Base-by-base conservation (phyloP, 305 asterid species). In the Fraxinus baroniana region DNA sequence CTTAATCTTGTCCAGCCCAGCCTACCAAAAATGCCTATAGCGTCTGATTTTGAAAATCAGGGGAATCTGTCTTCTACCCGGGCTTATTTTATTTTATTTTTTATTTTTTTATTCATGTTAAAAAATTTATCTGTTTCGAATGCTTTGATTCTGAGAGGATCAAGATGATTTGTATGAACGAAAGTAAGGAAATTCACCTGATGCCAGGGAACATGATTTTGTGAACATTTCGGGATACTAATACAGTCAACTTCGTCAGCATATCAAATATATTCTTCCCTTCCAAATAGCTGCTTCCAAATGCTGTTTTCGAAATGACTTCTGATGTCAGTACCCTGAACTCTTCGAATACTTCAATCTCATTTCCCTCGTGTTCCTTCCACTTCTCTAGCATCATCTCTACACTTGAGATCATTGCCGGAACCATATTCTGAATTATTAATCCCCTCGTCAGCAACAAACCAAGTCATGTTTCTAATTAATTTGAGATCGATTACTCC, bases 261-360 rank as follows among this genome's bases (percentile, higher is more conserved):
- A 84, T 91, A 24, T 91, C 94, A 81, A 94, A 94, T 41, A 94
- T 90, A 33, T 76, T 86, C 81, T 91, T 84, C 85, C 98, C 98
- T 85, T 94, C 96, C 76, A 78, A 37, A 55, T 89, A 94, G 86
- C 89, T 92, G 86, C 97, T 94, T 8, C 98, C 97, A 52, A 93
- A 94, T 20, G 98, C 97, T 22, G 95, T 92, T 87, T 85, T 91
- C n/a, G 98, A 91, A 80, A 94, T 90, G 22, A 91, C 79, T 17
- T 93, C 95, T 71, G 95, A 91, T 52, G 98, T 89, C 79, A 93
- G 74, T 1, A 91, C 32, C 57, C 89, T 89, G 81, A 91, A 91
- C 74, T 91, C 93, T 55, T 87, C 87, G 30, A 86, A 91, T 75
- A 93, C 97, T 79, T 94, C 98, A n/a, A 92, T 84, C 81, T 92